A percentile compares a stretch with the other conserved stretches of the same genome.
These are phyloP conservation scores for Salix udensis DNA, from an alignment of 345 rosid genomes.

Conservation along the genomic window DNA sequence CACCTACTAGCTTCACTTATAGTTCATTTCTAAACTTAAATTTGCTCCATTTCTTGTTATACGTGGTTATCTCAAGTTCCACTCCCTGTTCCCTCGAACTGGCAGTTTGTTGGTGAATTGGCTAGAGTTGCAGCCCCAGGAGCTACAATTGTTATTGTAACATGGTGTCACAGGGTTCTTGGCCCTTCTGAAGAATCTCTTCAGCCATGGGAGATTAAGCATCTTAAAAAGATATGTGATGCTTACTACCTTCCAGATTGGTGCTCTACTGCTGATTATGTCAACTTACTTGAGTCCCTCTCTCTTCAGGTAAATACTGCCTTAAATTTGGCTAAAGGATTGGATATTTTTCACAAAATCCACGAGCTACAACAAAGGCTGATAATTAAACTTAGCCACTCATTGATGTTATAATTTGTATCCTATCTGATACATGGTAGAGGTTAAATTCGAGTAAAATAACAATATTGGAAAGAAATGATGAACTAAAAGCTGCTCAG, in stretches of 20 bases:
- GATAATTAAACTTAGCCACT: too few species aligned
- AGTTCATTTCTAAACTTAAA: neutral
- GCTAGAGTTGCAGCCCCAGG: slow-evolving; percentile 85
- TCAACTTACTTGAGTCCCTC: slow-evolving; percentile 48
- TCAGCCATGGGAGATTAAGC: slow-evolving; percentile 65
- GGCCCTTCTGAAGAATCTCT: slow-evolving; percentile 52
- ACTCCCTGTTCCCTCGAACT: neutral
- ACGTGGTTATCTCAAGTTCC: neutral
- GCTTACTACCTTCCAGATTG: slow-evolving; percentile 81
- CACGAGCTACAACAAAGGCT: too few species aligned
- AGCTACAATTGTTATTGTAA: slow-evolving; percentile 68
- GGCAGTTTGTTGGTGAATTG: slow-evolving; percentile 76
- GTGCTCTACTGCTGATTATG: slow-evolving; percentile 82
- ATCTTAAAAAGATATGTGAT: slow-evolving; percentile 59
- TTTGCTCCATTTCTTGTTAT: neutral
- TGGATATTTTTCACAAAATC: too few species aligned
- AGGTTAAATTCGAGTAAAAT: too few species aligned
- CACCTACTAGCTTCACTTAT: neutral
- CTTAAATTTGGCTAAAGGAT: neutral
- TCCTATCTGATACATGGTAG: too few species aligned
- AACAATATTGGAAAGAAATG: too few species aligned
- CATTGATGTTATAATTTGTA: too few species aligned
- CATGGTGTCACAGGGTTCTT: slow-evolving; percentile 94
- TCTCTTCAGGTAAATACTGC: slow-evolving; percentile 47
- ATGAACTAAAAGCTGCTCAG: too few species aligned